Base-by-base conservation (phyloP, 106 monocot species). In the Allium fistulosum region DNA sequence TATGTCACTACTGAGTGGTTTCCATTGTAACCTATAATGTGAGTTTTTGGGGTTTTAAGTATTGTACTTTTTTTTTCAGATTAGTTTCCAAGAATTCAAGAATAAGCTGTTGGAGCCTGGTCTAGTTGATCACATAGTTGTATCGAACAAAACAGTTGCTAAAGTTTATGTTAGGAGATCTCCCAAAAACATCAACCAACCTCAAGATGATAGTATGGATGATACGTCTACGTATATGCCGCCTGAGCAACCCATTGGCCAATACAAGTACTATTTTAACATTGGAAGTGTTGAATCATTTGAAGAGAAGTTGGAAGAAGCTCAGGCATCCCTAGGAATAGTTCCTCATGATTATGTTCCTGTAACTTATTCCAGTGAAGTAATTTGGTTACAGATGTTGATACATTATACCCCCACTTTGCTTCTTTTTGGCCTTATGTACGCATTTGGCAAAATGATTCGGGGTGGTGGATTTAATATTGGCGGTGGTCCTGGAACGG, bases 51-150 rank as follows among this genome's bases (percentile, higher is more conserved):
- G 22, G 22, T 22, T 22, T 22, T 22, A 0, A 22, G 22, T 22
- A 22, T 22, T 22, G 22, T 22, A 22, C 22, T 22, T 22, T 37
- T 49, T 69, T 73, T 70, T 79, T n/a, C 93, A 99, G 99, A 99
- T 99, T 69, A 99, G 99, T 71, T 99, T 93, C 57, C 99, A 99
- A 70, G 93, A 99, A 60, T 99, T 99, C 79, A 99, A 99, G 70
- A 90, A 85, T 61, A 93, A 99, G 80, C 75, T 99, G 15, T 55
- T 99, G 61, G 90, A 93, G 64, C 87, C 92, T 60, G 90, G 99
- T 66, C 81, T 93, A 65, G 99, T 99, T 53, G 93, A 99, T 17
- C 90, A 73, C 45, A 90, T 99, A 76, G 99, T 93, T 53, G 81
- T 99, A 11, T 84, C 99, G 47, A 93, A 99, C 76, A 99, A 90